Conservation (phyloP, 306 rosid species). For the Acacia acuminata region DNA sequence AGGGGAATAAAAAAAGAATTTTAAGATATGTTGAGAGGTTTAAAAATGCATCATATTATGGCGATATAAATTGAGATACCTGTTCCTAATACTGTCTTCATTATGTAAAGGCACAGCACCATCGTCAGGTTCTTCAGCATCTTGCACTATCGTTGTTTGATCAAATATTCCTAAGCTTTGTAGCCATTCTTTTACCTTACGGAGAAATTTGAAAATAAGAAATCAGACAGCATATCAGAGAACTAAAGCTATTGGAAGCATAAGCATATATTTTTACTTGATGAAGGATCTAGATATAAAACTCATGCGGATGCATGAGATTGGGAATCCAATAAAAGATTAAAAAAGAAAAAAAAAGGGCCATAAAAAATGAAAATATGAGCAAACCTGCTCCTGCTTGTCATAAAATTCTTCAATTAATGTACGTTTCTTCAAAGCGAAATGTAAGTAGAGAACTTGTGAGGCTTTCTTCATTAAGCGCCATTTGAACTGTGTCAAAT, state of each 20-base stretch:
- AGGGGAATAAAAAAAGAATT: neutral
- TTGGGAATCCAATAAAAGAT: neutral
- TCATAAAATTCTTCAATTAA: conserved; percentile 77
- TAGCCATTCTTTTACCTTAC: conserved; percentile 93
- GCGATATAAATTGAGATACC: conserved; percentile 41
- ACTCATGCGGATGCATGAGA: conserved; percentile 8
- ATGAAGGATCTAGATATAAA: conserved; percentile 10
- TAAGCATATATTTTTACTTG: conserved; percentile 15
- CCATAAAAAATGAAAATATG: conserved; percentile 3
- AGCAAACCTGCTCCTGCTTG: conserved; percentile 90
- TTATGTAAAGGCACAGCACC: conserved; percentile 67
- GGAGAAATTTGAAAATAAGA: conserved; percentile 11
- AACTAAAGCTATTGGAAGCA: conserved; percentile 25
- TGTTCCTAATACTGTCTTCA: conserved; percentile 64
- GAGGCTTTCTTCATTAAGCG: conserved; percentile 81
- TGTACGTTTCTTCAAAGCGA: conserved; percentile 83
- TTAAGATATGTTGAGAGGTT: conserved; percentile 4
- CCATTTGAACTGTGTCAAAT: conserved; percentile 79
- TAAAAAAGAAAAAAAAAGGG: neutral
- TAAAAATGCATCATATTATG: conserved; percentile 8
- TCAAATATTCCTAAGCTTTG: conserved; percentile 83
- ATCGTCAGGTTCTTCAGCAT: conserved; percentile 87
- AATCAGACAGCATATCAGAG: conserved; percentile 18
- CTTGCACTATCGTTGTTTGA: conserved; percentile 69
- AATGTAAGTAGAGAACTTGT: conserved; percentile 87